Conservation (phyloP, 2,329 filamentous ascomycete genomes). For the Cytospora paraplurivora region DNA sequence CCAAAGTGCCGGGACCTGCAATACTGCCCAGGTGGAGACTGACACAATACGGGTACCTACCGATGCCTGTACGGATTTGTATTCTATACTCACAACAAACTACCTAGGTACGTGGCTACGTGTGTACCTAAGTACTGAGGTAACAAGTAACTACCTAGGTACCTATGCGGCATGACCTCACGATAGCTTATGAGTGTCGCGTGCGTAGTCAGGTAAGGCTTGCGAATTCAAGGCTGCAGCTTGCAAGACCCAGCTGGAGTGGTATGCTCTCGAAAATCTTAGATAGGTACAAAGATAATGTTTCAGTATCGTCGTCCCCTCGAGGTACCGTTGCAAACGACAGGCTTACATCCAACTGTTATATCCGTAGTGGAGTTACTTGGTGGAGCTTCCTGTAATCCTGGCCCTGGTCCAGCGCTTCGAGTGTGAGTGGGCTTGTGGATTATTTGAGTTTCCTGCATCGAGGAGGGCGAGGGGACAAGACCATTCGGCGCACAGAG, state of each 20-base stretch:
- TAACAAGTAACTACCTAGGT: background rate
- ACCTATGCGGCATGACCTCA: background rate
- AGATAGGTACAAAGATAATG: background rate
- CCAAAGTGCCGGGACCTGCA: background rate
- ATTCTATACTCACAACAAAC: too few species aligned
- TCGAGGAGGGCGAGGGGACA: conserved; percentile 14
- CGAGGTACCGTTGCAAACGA: conserved; percentile 2
- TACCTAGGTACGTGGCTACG: too few species aligned
- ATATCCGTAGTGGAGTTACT: background rate
- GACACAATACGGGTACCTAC: background rate
- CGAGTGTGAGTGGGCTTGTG: background rate
- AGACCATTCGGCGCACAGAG: conserved; percentile 40
- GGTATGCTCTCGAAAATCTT: background rate
- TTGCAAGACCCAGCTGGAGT: background rate
- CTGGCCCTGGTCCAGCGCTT: conserved; percentile 4
- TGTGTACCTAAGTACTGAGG: too few species aligned
- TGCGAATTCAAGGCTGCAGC: background rate
- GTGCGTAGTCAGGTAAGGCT: background rate
- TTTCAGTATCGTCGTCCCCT: background rate
- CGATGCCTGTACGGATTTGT: background rate
- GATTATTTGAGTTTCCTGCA: background rate
- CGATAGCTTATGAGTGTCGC: background rate
- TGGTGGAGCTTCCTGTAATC: background rate
- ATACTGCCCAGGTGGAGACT: background rate
- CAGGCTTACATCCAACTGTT: background rate